Conservation (phyloP, 805 yeast genomes). For the Naumovozyma baii region DNA sequence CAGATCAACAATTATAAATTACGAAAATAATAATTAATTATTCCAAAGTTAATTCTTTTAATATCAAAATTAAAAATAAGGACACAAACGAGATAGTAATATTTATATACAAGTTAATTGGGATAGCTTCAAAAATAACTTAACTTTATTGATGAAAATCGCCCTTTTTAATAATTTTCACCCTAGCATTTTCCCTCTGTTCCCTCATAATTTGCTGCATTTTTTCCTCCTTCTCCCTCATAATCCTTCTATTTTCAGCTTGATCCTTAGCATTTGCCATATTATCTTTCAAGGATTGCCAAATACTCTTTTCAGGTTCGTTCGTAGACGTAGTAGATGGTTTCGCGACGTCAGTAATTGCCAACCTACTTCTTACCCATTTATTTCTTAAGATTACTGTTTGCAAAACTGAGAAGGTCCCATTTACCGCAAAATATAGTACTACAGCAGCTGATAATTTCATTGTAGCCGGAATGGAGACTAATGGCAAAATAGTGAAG, state of each 20-base stretch:
- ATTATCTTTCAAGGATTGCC: constrained; percentile 32
- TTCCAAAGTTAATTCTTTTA: too few species aligned
- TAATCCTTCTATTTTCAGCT: constrained; percentile 31
- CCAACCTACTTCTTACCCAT: constrained; percentile 45
- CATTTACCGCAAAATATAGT: constrained; percentile 75
- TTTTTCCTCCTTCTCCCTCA: constrained; percentile 30
- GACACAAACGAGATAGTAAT: too few species aligned
- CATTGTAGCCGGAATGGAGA: constrained; percentile 84
- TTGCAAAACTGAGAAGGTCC: constrained; percentile 65
- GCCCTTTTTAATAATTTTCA: constrained; percentile 25
- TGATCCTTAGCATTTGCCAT: constrained; percentile 34
- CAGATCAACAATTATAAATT: too few species aligned
- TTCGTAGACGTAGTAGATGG: constrained; percentile 22
- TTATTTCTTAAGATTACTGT: constrained; percentile 52
- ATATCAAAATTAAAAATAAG: too few species aligned
- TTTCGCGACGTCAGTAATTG: constrained; percentile 54
- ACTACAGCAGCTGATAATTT: constrained; percentile 77
- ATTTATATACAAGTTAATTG: too few species aligned
- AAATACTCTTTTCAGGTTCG: constrained; percentile 27
- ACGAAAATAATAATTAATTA: too few species aligned
- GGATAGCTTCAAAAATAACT: too few species aligned
- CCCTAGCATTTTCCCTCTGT: constrained; percentile 22
- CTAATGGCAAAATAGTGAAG: constrained; percentile 64
- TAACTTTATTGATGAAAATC: constrained; percentile 11
- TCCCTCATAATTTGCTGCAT: constrained; percentile 26